Conservation (phyloP, 192 early-diverging fungal genomes). For the Rhizoclosmatium globosum region DNA sequence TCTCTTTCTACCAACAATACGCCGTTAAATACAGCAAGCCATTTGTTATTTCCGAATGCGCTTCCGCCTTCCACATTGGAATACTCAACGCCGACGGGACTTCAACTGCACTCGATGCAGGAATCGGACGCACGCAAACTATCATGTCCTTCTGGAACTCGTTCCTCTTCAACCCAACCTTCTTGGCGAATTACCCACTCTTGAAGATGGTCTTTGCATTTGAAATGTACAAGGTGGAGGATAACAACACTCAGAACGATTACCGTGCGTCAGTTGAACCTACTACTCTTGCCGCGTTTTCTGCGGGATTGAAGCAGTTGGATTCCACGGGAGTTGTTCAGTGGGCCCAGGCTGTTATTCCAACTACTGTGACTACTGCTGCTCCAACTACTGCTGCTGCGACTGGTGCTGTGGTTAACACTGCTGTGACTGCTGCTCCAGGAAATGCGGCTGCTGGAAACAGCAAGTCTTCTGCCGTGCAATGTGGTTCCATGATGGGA, state of each 20-base stretch:
- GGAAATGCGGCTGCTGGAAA: neutral
- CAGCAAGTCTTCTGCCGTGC: too few species aligned
- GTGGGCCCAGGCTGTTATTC: neutral
- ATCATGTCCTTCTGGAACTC: conserved; percentile 36
- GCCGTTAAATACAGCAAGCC: conserved; percentile 33
- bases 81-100: neutral
- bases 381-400: neutral
- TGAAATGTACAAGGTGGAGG: conserved; percentile 39
- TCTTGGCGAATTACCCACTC: conserved; percentile 14
- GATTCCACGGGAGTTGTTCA: neutral
- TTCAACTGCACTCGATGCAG: conserved; percentile 5
- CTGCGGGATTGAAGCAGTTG: conserved; percentile 8
- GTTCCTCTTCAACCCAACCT: conserved; percentile 33
- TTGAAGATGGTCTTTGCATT: conserved; percentile 39
- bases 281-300: conserved; percentile 12
- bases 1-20: conserved; percentile 35
- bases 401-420: neutral
- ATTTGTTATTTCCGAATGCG: conserved; percentile 31
- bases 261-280: conserved; percentile 34
- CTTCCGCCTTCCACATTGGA: conserved; percentile 22
- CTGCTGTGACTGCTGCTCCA: neutral
- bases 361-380: neutral
- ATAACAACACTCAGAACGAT: conserved; percentile 22
- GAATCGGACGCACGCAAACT: neutral
- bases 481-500: too few species aligned